Evolutionary conservation across 768 basidiomycete genomes (phyloP), one percentile per base, ranked within the genome.

Genomic region (button mushroom (Agaricus bisporus)): DNA sequence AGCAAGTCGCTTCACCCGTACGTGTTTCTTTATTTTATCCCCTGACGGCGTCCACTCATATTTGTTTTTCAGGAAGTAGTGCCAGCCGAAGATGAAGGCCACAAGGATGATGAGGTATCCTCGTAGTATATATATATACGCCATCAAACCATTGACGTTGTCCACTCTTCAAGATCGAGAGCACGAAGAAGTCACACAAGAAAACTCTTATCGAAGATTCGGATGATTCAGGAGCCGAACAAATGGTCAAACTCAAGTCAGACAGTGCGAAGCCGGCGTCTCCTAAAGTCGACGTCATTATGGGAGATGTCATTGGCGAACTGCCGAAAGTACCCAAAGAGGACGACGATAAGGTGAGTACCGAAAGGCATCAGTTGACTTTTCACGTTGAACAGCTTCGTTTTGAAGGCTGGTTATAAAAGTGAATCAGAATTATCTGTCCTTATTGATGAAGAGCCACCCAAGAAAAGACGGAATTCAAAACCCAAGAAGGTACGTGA

Each of bases 341-440:
- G 25, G 22, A 54, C 29, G 48, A 50, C 3, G 48, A 51, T 35
- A 56, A 57, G 36, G 60, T 56, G 9, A 39, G 49, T 49, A 15
- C 15, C 15, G 4, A 25, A 29, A 22, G 22, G 4, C 22, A 4
- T 1, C 1, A 22, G 22, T 22, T 22, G 22, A 22, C 1, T 22
- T 22, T 4, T 18, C 2, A n/a, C 12, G 6, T 42, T 12, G 20
- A n/a, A 45, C 44, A 9, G 32, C 10, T 9, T 14, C 41, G 6
- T 20, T 29, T 11, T 45, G 15, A 18, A 63, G 58, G 55, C 48
- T 38, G 58, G 43, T 11, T 55, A 53, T 18, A 70, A 76, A 58
- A 81, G 80, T 61, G 82, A 82, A 37, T 80, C 83, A 4, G 83
- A 84, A 51, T 60, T 84, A 28, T 83, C 84, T 5, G 76, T 77